Conservation (phyloP, 106 monocot genomes). For the Acorus calamus region DNA sequence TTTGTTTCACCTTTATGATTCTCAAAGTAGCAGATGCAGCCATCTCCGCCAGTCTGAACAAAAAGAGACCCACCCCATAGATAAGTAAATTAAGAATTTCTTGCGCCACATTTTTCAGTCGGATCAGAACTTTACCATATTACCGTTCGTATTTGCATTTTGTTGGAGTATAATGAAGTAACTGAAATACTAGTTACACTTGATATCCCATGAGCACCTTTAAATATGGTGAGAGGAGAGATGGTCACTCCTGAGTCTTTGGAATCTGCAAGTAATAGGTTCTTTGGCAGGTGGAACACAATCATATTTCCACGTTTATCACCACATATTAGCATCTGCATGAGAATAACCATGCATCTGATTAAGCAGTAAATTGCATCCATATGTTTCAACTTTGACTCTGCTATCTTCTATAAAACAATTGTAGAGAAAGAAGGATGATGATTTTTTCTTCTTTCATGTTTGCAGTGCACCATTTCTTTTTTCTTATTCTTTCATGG, state of each 20-base stretch:
- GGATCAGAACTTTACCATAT: conserved; percentile 8
- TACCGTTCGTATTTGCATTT: conserved; percentile 69
- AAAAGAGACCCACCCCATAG: too few species aligned
- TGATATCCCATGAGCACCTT: conserved; percentile 98
- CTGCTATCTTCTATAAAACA: too few species aligned
- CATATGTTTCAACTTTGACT: too few species aligned
- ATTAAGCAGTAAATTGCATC: too few species aligned
- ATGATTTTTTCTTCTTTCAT: too few species aligned
- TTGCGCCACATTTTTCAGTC: not conserved
- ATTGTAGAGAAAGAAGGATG: too few species aligned
- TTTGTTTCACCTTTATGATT: conserved; percentile 23
- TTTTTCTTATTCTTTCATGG: too few species aligned
- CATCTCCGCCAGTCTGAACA: conserved; percentile 92
- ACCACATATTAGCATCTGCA: conserved; percentile 77
- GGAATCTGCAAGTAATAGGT: conserved; percentile 8
- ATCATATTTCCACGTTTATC: conserved; percentile 83
- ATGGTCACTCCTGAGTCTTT: conserved; percentile 10
- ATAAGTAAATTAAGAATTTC: conserved; percentile 1
- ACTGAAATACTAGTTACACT: conserved; percentile 58
- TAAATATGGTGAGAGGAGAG: conserved; percentile 40
- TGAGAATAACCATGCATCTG: not conserved
- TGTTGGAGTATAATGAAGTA: conserved; percentile 10
- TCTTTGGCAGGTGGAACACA: conserved; percentile 40
- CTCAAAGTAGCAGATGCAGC: conserved; percentile 92
- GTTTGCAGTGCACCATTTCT: too few species aligned